Conservation (phyloP, 495 filamentous ascomycete genomes). For the Penicillium cosmopolitanum region DNA sequence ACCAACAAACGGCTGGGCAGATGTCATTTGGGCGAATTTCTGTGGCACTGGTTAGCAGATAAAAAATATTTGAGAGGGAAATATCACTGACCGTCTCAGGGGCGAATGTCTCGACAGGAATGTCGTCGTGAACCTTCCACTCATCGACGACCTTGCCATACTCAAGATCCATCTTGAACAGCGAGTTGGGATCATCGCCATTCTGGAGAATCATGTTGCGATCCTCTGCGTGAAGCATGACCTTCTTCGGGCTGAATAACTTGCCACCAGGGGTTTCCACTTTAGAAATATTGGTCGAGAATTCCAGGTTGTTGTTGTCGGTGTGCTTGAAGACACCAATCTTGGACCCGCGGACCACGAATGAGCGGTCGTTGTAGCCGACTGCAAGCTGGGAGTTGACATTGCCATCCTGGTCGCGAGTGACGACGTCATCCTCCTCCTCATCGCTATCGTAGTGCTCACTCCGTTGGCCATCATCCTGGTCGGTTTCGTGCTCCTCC, state of each 20-base stretch:
- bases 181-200: conserved; percentile 77
- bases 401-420: conserved; percentile 73
- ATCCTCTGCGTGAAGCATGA: conserved; percentile 96
- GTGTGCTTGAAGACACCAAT: conserved; percentile 99
- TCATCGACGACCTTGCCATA: conserved; percentile 99
- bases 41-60: conserved; percentile 36
- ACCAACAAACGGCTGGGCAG: conserved; percentile 92
- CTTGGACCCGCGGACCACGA: conserved; percentile 94
- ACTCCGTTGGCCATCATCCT: conserved; percentile 66
- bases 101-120: conserved; percentile 84
- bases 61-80: neutral
- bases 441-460: conserved; percentile 93
- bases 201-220: conserved; percentile 92
- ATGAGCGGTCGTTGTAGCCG: conserved; percentile 96
- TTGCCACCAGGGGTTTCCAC: conserved; percentile 87
- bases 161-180: conserved; percentile 98
- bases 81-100: conserved; percentile 71
- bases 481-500: conserved; percentile 62
- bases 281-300: conserved; percentile 96
- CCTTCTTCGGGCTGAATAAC: conserved; percentile 92
- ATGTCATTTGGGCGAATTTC: conserved; percentile 98
- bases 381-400: conserved; percentile 97
- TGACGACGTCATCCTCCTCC: conserved; percentile 81
- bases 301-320: conserved; percentile 87
- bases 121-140: conserved; percentile 99